Percentiles rank a stretch among this genome's conserved stretches.
Conservation (phyloP, 148 eudicot species). For the Rhododendron williamsianum region DNA sequence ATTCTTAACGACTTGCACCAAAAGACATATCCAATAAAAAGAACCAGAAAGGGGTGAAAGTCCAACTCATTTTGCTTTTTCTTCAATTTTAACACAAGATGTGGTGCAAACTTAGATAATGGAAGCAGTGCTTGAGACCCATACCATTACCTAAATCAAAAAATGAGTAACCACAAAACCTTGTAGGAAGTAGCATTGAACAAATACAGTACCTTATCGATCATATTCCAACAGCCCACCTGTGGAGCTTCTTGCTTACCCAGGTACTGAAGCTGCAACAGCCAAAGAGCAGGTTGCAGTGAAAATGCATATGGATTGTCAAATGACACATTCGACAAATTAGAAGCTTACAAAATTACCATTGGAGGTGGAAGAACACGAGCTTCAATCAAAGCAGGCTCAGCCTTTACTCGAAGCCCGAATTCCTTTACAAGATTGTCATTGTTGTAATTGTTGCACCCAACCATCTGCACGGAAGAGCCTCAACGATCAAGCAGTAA, state of each 20-base stretch:
- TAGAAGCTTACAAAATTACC: slow-evolving; percentile 27
- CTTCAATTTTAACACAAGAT: background rate
- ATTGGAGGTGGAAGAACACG: slow-evolving; percentile 73
- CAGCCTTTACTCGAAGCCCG: slow-evolving; percentile 46
- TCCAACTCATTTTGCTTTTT: background rate
- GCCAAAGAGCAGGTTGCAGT: background rate
- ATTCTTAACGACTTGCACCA: background rate
- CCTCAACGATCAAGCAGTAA: background rate
- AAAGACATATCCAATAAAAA: background rate
- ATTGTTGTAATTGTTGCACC: slow-evolving; percentile 31
- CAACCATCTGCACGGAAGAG: slow-evolving; percentile 43
- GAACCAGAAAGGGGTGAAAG: background rate
- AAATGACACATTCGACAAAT: background rate
- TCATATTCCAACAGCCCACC: slow-evolving; percentile 91
- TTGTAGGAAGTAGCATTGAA: background rate
- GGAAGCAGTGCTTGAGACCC: background rate
- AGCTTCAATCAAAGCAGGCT: slow-evolving; percentile 50
- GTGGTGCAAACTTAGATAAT: background rate
- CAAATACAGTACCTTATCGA: slow-evolving; percentile 42
- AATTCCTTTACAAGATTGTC: slow-evolving; percentile 50
- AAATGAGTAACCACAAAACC: background rate
- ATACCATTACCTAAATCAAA: background rate
- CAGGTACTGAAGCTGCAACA: slow-evolving; percentile 57
- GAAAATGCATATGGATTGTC: background rate
- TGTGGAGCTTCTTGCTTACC: slow-evolving; percentile 42